Evolutionary conservation across 768 basidiomycete species (phyloP), one percentile per base, ranked within the genome.

Genomic region (Collybia nuda): DNA sequence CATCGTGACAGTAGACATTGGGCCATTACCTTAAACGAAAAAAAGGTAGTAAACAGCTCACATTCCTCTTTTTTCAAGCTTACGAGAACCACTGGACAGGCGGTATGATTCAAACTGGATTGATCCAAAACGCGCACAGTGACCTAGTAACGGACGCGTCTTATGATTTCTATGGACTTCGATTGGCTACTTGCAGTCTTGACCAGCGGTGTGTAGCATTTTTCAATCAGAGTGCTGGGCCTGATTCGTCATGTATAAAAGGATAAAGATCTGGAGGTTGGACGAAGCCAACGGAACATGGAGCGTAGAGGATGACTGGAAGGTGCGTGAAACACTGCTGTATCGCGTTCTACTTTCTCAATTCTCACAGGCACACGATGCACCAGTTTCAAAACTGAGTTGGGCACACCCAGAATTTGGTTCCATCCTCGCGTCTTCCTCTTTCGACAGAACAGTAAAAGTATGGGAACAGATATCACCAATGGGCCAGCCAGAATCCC

Each of bases 341-440:
- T 22, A 18, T 38, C 32, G 42, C 29, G 29, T n/a, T 15, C 6
- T 5, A 40, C 17, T 19, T 14, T 35, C 24, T n/a, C 17, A 18
- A 37, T 45, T 15, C 6, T 17, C 19, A 38, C 59, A 96, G 91
- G 96, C 95, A n/a, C 95, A 98, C 64, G 93, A 96, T 60, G 93
- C 93, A 14, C 84, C 95, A 0, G 78, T 97, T 32, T 82, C 92
- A 6, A 86, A 80, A 65, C 59, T 97, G 12, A 81, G 81, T 46
- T 98, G 93, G 90, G 93, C 93, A 1, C 93, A 95, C 62, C 93
- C 96, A 4, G 87, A 94, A 66, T 94, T 93, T 52, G 95, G 93
- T 3, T 81, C 84, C 1, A 81, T 97, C 46, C 74, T 98, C 48
- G 93, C 93, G 0, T 91, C 90, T 3, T 82, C 85, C 4, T 93